Evolutionary conservation across 495 filamentous ascomycete species (phyloP), one percentile per base, ranked within the genome.

Genomic region (Penicilliopsis zonata): DNA sequence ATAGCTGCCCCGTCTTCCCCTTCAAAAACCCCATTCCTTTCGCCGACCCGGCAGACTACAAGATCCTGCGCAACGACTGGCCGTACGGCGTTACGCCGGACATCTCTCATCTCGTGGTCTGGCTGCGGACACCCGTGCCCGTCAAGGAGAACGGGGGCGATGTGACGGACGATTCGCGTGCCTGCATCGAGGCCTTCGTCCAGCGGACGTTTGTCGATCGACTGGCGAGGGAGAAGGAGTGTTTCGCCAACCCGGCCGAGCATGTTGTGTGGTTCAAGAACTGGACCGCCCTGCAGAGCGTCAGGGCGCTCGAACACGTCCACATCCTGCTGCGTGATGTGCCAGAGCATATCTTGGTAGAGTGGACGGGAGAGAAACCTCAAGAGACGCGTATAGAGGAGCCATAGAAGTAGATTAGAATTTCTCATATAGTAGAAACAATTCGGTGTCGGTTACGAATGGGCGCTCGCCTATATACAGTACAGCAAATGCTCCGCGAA

Each of bases 221-320:
- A 9, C 51, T 88, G 34, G 73, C 43, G 35, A 31, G 32, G 46
- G 50, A 54, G 39, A 20, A 27, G 21, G 24, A 14, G 23, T 46
- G 51, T 58, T 55, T 36, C 4, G 44, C 9, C 5, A 5, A 51
- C 29, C 44, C 55, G 18, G 55, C 63, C 16, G 65, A 73, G 4
- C 71, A 69, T 37, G 82, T 94, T 38, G 37, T 86, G 43, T 95
- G 83, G 82, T 94, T 94, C 49, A 94, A 93, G 69, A 95, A 95
- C 47, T 92, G 82, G 81, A 75, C 74, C 30, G 72, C 71, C n/a
- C 52, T 93, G 49, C 86, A 94, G 61, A 92, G 85, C 51, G 85
- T 95, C 30, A 62, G 80, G 31, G 70, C 74, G 5, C 55, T 94
- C 35, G 86, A 93, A 43, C 86, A 83, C 63, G 59, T 84, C 4